Evolutionary conservation across 176 grass and related monocot species (phyloP).

Genomic region (Pontederia paniculata): DNA sequence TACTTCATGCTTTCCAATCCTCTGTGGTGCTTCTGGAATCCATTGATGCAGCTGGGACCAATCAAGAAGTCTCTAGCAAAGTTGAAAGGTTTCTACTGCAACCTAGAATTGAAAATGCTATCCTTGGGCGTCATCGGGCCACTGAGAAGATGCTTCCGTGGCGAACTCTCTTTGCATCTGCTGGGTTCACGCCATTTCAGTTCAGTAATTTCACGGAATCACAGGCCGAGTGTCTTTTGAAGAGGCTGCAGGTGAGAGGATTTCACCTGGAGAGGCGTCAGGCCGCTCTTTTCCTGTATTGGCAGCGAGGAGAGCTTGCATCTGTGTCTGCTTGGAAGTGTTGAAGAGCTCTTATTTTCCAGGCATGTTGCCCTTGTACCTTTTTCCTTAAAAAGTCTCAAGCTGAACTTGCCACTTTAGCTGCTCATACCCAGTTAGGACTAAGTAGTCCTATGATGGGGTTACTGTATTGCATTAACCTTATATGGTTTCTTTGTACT

Average conservation of each 20-base stretch:
- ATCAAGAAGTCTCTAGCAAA: conserved; percentile 45
- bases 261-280: conserved; percentile 77
- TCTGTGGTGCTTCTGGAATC: conserved; percentile 76
- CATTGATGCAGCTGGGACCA: conserved; percentile 55
- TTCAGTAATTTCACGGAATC: conserved; percentile 61
- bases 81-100: conserved; percentile 72
- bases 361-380: not conserved
- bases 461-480: too few species aligned
- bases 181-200: conserved; percentile 40
- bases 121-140: conserved; percentile 40
- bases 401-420: too few species aligned
- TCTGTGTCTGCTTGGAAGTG: conserved; percentile 72
- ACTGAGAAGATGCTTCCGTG: conserved; percentile 41
- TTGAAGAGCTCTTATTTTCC: conserved; percentile 27
- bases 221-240: conserved; percentile 69
- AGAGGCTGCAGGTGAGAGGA: conserved; percentile 69
- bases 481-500: too few species aligned
- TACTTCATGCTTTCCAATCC: conserved; percentile 64
- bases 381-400: too few species aligned
- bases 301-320: conserved; percentile 59
- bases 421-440: too few species aligned
- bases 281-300: conserved; percentile 46
- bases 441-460: too few species aligned
- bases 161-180: conserved; percentile 45
- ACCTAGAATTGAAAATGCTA: conserved; percentile 49